These are phyloP conservation scores for Corynascus novoguineensis DNA, from an alignment of 495 filamentous ascomycete genomes.

Conservation along the genomic window DNA sequence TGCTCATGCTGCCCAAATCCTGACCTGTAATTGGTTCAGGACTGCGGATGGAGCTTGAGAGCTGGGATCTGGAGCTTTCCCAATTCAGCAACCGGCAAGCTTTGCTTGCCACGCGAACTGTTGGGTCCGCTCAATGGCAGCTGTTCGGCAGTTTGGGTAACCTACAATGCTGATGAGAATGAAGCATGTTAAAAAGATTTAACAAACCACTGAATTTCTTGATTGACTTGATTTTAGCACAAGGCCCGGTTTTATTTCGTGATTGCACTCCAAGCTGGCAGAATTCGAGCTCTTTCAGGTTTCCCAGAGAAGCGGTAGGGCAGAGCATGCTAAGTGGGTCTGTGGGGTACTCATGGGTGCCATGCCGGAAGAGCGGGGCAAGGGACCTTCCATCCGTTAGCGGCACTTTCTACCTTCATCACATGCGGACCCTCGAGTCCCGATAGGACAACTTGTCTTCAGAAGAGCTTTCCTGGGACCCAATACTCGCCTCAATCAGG, in stretches of 20 bases:
- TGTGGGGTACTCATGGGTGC: background rate
- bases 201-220: too few species aligned
- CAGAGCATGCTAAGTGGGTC: background rate
- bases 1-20: slow-evolving; percentile 6
- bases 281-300: too few species aligned
- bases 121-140: too few species aligned
- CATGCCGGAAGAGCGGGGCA: background rate
- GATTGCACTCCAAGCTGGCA: too few species aligned
- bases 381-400: background rate
- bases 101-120: background rate
- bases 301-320: background rate
- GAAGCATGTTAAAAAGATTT: too few species aligned
- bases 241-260: too few species aligned
- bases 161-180: too few species aligned
- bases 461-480: too few species aligned
- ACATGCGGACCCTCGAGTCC: background rate
- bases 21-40: slow-evolving; percentile 22
- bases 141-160: too few species aligned
- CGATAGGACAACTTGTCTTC: too few species aligned
- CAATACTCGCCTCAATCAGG: too few species aligned
- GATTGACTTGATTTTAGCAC: too few species aligned
- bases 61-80: slow-evolving; percentile 23
- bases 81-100: slow-evolving; percentile 1
- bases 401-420: background rate
- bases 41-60: slow-evolving; percentile 19